Conservation (phyloP, 2,329 filamentous ascomycete species). For the Xylariaceae sp. region DNA sequence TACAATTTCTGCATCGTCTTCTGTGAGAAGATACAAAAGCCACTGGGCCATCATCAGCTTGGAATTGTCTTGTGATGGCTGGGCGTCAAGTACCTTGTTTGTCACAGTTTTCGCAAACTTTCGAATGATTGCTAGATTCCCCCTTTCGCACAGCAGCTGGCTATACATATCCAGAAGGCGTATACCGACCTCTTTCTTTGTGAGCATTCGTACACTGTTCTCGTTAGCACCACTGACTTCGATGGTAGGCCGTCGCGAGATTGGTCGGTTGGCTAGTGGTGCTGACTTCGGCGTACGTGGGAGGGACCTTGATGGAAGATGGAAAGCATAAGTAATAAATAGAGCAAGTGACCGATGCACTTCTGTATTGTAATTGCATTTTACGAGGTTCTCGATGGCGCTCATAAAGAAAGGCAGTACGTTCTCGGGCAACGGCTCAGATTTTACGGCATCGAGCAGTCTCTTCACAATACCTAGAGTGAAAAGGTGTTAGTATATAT, state of each 20-base stretch:
- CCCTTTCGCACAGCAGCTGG: conserved; percentile 74
- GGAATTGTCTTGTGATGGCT: conserved; percentile 27
- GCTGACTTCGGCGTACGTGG: conserved; percentile 55
- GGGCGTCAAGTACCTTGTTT: conserved; percentile 70
- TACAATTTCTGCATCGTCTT: conserved; percentile 82
- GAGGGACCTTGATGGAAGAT: conserved; percentile 55
- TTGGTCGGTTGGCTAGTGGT: conserved; percentile 44
- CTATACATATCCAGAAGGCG: conserved; percentile 78
- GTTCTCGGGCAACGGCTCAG: conserved; percentile 73
- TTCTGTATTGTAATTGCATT: conserved; percentile 79
- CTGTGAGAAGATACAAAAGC: conserved; percentile 87
- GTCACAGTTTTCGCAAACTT: conserved; percentile 95
- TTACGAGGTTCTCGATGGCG: conserved; percentile 78
- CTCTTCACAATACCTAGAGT: conserved; percentile 80
- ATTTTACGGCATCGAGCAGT: conserved; percentile 86
- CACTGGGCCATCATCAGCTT: conserved; percentile 60
- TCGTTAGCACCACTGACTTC: conserved; percentile 40
- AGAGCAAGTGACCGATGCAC: conserved; percentile 84
- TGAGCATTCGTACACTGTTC: conserved; percentile 45
- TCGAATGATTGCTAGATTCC: conserved; percentile 69
- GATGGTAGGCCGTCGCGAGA: conserved; percentile 45
- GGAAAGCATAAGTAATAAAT: conserved; percentile 91
- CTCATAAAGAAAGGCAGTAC: conserved; percentile 76
- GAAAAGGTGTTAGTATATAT: conserved; percentile 21
- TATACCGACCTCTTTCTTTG: conserved; percentile 72